Conservation (phyloP, 2,329 filamentous ascomycete genomes). For the Epicoccum nigrum region DNA sequence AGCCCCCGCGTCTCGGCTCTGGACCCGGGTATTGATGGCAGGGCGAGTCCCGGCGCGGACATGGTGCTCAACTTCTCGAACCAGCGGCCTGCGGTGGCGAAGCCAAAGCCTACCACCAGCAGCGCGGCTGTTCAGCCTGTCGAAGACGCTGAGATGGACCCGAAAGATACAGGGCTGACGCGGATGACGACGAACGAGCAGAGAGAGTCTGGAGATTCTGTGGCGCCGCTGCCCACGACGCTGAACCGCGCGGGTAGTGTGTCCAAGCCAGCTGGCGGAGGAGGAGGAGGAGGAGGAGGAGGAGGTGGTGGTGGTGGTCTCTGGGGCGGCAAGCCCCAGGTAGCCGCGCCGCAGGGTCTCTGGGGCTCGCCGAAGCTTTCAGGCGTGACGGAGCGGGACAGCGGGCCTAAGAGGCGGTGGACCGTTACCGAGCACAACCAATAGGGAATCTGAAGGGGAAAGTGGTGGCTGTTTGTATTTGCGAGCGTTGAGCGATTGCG, state of each 20-base stretch:
- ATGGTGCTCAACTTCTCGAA: conserved; percentile 43
- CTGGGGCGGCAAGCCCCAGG: conserved; percentile 32
- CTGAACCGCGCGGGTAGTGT: conserved; percentile 26
- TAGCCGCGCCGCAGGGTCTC: conserved; percentile 44
- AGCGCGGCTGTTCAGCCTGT: conserved; percentile 12
- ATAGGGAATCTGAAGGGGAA: no score
- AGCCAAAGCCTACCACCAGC: conserved; percentile 15
- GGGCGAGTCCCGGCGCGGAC: conserved; percentile 37
- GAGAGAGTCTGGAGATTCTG: conserved; percentile 37
- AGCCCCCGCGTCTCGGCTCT: conserved; percentile 29
- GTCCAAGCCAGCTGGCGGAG: conserved; percentile 1
- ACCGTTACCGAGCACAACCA: conserved; percentile 48
- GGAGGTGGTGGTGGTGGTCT: conserved; percentile 33
- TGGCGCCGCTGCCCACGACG: conserved; percentile 35
- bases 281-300: no score
- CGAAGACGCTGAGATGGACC: conserved; percentile 12
- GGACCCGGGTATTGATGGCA: conserved; percentile 26
- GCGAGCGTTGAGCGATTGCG: conserved; percentile 9
- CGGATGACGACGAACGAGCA: conserved; percentile 35
- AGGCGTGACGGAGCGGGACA: conserved; percentile 45
- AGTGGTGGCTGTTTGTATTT: not conserved
- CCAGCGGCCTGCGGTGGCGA: conserved; percentile 22
- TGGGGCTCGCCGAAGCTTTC: conserved; percentile 51
- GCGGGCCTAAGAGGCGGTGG: conserved; percentile 53
- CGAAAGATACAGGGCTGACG: conserved; percentile 13